Evolutionary conservation across 306 rosid genomes (phyloP), one percentile per base, ranked within the genome.

Genomic region (Acacia confusa): DNA sequence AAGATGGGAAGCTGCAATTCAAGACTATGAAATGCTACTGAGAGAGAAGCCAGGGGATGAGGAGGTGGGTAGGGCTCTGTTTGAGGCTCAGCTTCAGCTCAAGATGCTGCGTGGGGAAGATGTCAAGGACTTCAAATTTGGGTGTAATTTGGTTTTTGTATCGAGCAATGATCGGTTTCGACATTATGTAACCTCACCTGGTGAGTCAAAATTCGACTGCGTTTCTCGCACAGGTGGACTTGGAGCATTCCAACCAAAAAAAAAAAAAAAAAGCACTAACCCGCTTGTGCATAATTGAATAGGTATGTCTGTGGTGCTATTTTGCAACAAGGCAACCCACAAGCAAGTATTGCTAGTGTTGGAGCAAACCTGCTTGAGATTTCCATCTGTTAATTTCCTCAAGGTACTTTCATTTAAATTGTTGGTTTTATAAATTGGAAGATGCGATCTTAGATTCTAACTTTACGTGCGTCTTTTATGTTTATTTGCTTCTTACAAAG

Each of bases 251-350:
- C 40, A 36, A 36, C 40, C 34, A 32, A 32, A 32, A 6, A 6
- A 0, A 36, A 30, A 30, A 38, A 6, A 47, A 4, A 63, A 36
- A 36, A 17, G 12, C 40, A 83, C 72, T 83, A 76, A 78, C 24
- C 34, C 13, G 25, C 1, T 55, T 68, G 44, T 19, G 43, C 45
- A 22, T 19, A 22, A 40, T 52, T 81, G 48, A 72, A 80, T 86
- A 94, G 98, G 98, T 20, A 91, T 90, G 95, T 85, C 94, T 14
- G 97, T 95, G 78, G 98, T 89, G 68, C 89, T 92, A 13, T 95
- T 95, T 64, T 88, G 88, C 83, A 88, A 86, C 82, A 92, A 91
- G 81, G 78, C 82, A 32, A 88, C 88, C 70, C 85, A 87, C 70
- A 90, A 89, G 74, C 83, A 88, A 72, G 92, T 79, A 55, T 55